phyloP scores from a whole-genome alignment of 345 rosid species.

The Salix purpurea region DNA sequence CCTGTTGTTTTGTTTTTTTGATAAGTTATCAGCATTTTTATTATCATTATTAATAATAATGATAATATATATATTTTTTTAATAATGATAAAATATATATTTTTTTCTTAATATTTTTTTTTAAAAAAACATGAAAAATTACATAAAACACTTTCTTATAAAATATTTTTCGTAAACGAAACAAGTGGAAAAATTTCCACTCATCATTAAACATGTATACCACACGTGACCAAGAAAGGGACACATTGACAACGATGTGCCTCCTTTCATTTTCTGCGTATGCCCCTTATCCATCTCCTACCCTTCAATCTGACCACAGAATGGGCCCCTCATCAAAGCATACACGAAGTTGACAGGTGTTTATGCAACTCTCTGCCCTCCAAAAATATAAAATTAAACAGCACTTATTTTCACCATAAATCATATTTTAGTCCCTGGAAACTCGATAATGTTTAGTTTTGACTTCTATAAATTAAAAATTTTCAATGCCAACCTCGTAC shows the following conservation, averaged over 20 bases:
- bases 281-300: slow-evolving; percentile 19
- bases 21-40: no score
- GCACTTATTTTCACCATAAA: not conserved
- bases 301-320: slow-evolving; percentile 9
- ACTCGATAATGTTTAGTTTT: not conserved
- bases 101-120: no score
- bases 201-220: slow-evolving; percentile 2
- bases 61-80: no score
- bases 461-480: not conserved
- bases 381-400: not conserved
- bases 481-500: not conserved
- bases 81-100: no score
- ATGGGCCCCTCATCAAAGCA: slow-evolving; percentile 14
- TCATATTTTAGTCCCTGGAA: not conserved
- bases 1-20: no score
- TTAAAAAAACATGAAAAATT: no score
- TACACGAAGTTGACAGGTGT: slow-evolving; percentile 25
- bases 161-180: no score
- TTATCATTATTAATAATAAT: no score
- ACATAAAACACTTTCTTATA: no score
- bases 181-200: not conserved
- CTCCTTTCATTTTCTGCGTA: slow-evolving; percentile 21
- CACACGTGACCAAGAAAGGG: slow-evolving; percentile 12
- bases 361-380: not conserved
- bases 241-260: slow-evolving; percentile 14